A percentile compares a stretch with the other conserved stretches of the same genome.
These are phyloP conservation scores for Oryza longistaminata DNA, from an alignment of 176 grass and related monocot genomes.

Conservation along the genomic window DNA sequence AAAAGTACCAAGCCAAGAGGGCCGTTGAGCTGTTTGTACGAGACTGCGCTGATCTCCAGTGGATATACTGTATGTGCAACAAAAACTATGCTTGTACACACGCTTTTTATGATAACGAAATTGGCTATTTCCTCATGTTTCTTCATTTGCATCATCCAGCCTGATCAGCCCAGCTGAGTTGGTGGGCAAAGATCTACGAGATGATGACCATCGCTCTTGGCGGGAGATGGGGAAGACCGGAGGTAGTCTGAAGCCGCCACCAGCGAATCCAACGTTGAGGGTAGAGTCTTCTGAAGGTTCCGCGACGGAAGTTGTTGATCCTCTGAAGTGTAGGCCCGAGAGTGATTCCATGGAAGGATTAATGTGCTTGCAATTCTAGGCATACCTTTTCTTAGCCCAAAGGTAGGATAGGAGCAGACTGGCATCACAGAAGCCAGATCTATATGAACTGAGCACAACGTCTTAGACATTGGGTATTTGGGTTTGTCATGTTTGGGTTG, in stretches of 20 bases:
- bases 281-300: constrained; percentile 19
- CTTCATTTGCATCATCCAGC: constrained; percentile 34
- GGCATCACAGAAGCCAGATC: not conserved
- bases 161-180: constrained; percentile 90
- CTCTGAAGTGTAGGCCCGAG: constrained; percentile 80
- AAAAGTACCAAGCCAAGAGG: constrained; percentile 72
- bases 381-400: not conserved
- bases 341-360: constrained; percentile 88
- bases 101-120: not conserved
- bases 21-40: constrained; percentile 87
- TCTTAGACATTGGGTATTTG: not conserved
- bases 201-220: constrained; percentile 95
- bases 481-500: not conserved
- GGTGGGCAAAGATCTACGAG: constrained; percentile 93
- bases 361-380: not conserved
- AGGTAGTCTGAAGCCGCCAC: constrained; percentile 31
- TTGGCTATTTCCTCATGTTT: not conserved
- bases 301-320: constrained; percentile 67
- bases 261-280: not conserved
- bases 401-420: constrained; percentile 9
- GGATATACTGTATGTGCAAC: constrained; percentile 81
- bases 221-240: constrained; percentile 83
- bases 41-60: constrained; percentile 95
- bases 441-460: not conserved
- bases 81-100: not conserved